phyloP scores from a whole-genome alignment of 257 asterid species.

The Avicennia marina region DNA sequence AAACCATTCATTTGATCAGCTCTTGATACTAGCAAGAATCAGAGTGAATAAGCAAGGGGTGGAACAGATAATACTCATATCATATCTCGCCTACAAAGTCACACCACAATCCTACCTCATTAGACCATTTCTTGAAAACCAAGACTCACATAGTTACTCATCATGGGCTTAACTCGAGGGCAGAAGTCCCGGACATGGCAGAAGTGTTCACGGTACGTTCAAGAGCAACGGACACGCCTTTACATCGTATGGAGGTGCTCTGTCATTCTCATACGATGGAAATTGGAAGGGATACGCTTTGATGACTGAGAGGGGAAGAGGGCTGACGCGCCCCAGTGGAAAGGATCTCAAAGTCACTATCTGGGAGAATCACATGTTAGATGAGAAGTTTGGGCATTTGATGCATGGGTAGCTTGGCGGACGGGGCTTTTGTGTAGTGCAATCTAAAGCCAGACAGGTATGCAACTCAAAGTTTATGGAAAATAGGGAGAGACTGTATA shows the following conservation, averaged over 20 bases:
- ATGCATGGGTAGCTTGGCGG: neutral
- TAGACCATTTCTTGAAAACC: neutral
- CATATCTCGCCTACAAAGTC: neutral
- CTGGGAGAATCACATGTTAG: neutral
- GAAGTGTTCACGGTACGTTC: constrained; percentile 61
- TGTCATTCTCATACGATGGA: constrained; percentile 48
- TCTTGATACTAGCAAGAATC: neutral
- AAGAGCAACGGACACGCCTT: constrained; percentile 72
- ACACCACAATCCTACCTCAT: neutral
- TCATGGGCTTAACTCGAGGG: constrained; percentile 33
- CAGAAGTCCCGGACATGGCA: constrained; percentile 39
- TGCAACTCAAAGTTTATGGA: neutral
- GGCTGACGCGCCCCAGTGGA: neutral
- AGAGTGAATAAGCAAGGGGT: neutral
- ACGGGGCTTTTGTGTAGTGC: neutral
- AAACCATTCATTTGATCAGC: neutral
- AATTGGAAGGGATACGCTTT: constrained; percentile 36
- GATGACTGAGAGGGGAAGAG: constrained; percentile 27
- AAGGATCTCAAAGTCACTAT: neutral
- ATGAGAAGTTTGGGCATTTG: neutral
- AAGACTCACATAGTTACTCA: neutral
- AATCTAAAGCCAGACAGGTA: neutral
- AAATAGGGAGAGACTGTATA: neutral
- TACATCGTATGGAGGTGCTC: constrained; percentile 86
- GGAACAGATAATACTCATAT: neutral